Base-by-base conservation (phyloP, 2,329 filamentous ascomycete species). In the Penicillium concentricum region DNA sequence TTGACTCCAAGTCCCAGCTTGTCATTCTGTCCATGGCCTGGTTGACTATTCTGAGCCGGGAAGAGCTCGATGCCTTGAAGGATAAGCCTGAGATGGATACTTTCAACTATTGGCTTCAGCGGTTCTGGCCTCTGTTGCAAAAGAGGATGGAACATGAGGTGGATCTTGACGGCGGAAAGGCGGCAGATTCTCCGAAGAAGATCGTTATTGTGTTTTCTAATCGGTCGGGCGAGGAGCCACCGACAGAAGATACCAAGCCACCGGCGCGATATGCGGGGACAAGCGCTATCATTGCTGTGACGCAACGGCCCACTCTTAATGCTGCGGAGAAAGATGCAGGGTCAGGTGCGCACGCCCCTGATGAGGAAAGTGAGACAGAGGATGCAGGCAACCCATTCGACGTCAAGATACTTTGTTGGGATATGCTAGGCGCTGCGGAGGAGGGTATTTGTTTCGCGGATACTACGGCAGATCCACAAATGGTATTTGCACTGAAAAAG, bases 1-100 rank as follows among this genome's bases (percentile, higher is more conserved):
- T 85, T 5, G 68, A 76, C 39, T 73, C 76, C 0, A 67, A 76
- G 13, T 78, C 81, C 0, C 77, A 78, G 45, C 66, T 87, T 22
- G 79, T 87, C 5, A 78, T 86, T 50, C 64, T 87, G 16, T 81
- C 77, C n/a, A 87, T 87, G 82, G 85, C 85, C 1, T 88, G 85
- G 85, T 68, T 87, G 24, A 84, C 82, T 16, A 69, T 76, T 28
- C 69, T 84, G 24, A 70, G 74, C 26, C 74, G 77, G 3, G 76
- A 79, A 24, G 82, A 84, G 56, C 67, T 85, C 28, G 69, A 72
- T 20, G 55, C 69, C 8, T 71, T 81, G 18, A 72, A 75, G 0
- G 67, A 69, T 6, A 69, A 75, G 51, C 82, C 84, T 4, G 85
- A 87, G 62, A 72, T 82, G 67, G 81, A 84, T 63, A 87, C 85